Evolutionary conservation across 31 red algal genomes (phyloP).

Genomic region (Endocladia muricata): DNA sequence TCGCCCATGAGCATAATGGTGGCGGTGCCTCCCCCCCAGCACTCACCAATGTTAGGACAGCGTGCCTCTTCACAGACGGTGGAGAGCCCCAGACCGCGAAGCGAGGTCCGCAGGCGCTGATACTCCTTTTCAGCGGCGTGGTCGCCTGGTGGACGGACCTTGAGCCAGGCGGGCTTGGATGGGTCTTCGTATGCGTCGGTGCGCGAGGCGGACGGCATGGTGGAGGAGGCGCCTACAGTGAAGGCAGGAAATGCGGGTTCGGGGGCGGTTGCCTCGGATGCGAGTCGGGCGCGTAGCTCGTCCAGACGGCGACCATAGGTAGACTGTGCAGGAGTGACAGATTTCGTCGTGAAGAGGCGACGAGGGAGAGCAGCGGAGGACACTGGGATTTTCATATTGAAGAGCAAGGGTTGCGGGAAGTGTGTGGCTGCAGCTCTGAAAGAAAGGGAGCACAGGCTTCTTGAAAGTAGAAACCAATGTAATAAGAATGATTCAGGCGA

Average conservation of each 20-base stretch:
- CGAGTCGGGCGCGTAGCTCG: conserved; percentile 42
- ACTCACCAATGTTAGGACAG: conserved; percentile 98
- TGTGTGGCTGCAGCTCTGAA: too few relatives aligned
- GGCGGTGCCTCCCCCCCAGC: conserved; percentile 98
- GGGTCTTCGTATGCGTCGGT: conserved; percentile 78
- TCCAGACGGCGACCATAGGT: conserved; percentile 45
- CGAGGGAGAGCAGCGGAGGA: too few relatives aligned
- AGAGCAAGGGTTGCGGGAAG: too few relatives aligned
- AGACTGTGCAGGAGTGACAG: conserved; percentile 24
- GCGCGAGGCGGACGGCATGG: conserved; percentile 13
- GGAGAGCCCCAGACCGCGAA: conserved; percentile 74
- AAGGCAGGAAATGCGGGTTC: conserved; percentile 25
- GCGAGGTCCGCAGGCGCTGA: conserved; percentile 48
- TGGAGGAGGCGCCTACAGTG: conserved; percentile 38
- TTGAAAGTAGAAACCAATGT: too few relatives aligned
- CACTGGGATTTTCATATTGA: too few relatives aligned
- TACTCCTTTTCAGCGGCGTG: conserved; percentile 66
- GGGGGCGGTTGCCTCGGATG: neutral
- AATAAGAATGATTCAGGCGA: too few relatives aligned
- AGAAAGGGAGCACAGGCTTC: too few relatives aligned
- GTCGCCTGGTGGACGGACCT: conserved; percentile 89
- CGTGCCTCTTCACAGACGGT: conserved; percentile 99
- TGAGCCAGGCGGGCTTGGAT: conserved; percentile 87
- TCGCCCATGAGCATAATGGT: conserved; percentile 99
- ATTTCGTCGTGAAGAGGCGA: too few relatives aligned